A percentile compares a stretch with the other conserved stretches of the same genome.
These are phyloP conservation scores for Lachnellula hyalina DNA, from an alignment of 2,329 filamentous ascomycete genomes.

Conservation along the genomic window DNA sequence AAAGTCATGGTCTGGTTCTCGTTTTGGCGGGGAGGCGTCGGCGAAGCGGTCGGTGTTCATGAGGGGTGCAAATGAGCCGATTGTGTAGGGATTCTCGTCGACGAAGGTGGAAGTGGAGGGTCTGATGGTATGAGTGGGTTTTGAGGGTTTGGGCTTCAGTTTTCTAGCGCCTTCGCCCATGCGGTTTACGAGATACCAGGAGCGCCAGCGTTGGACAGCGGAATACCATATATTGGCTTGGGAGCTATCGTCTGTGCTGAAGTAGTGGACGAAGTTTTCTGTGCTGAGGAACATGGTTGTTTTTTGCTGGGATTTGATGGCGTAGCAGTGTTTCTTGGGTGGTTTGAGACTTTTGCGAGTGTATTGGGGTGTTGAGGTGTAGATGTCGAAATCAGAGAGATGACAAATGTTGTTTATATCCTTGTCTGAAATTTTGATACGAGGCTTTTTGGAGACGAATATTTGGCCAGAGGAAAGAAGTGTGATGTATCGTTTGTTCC, in stretches of 20 bases:
- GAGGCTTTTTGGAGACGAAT: conserved; percentile 62
- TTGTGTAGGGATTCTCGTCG: conserved; percentile 52
- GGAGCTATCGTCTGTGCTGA: conserved; percentile 68
- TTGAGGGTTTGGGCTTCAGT: conserved; percentile 10
- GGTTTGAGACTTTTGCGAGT: conserved; percentile 68
- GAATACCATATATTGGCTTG: conserved; percentile 65
- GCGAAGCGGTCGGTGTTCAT: conserved; percentile 58
- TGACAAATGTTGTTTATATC: conserved; percentile 71
- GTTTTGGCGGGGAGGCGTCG: background rate
- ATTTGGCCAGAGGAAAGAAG: conserved; percentile 70
- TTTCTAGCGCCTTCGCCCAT: conserved; percentile 40
- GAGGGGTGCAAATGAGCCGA: conserved; percentile 64
- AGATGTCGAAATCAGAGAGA: conserved; percentile 88
- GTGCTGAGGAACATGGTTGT: conserved; percentile 75
- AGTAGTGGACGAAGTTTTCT: conserved; percentile 88
- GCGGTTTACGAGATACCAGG: conserved; percentile 81
- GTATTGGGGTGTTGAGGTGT: conserved; percentile 66
- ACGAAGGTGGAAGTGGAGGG: conserved; percentile 31
- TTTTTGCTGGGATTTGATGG: conserved; percentile 89
- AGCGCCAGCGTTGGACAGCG: conserved; percentile 75
- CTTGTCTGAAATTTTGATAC: conserved; percentile 56
- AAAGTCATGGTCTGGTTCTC: conserved; percentile 17
- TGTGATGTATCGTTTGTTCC: conserved; percentile 79
- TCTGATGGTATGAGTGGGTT: background rate
- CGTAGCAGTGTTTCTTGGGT: conserved; percentile 80